Conservation (phyloP, 2,329 filamentous ascomycete species). For the Albifimbria verrucaria region DNA sequence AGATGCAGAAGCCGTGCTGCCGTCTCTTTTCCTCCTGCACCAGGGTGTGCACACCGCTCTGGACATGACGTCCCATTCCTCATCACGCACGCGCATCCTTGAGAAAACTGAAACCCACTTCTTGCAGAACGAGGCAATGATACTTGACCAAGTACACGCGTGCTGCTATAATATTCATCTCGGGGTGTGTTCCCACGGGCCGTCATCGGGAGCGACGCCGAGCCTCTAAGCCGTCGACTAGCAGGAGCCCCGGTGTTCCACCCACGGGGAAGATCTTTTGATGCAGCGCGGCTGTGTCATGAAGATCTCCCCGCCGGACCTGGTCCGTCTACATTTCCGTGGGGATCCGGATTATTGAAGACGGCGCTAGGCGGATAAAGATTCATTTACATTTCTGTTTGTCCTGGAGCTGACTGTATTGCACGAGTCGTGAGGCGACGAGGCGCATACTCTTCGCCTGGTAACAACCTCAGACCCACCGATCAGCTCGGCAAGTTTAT, state of each 20-base stretch:
- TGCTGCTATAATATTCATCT: too few species aligned
- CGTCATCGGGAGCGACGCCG: not conserved
- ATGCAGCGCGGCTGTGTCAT: not conserved
- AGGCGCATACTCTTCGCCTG: not conserved
- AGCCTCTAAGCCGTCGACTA: not conserved
- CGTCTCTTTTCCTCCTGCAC: too few species aligned
- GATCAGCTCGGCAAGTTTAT: too few species aligned
- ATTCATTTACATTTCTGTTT: not conserved
- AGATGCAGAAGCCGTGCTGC: too few species aligned
- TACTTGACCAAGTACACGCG: too few species aligned
- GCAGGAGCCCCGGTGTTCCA: not conserved
- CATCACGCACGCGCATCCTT: too few species aligned
- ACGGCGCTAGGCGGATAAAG: not conserved
- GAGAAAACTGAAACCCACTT: too few species aligned
- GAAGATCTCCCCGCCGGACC: not conserved
- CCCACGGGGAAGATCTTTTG: not conserved
- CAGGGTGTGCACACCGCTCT: too few species aligned
- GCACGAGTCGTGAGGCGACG: not conserved
- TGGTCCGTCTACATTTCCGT: not conserved
- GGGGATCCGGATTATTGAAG: not conserved
- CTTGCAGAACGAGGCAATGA: too few species aligned
- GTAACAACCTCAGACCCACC: too few species aligned
- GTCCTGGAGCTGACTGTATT: not conserved
- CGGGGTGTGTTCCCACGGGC: not conserved
- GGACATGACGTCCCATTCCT: too few species aligned